Evolutionary conservation across 352 stramenopile genomes (phyloP).

Genomic region (Phytophthora citricola): DNA sequence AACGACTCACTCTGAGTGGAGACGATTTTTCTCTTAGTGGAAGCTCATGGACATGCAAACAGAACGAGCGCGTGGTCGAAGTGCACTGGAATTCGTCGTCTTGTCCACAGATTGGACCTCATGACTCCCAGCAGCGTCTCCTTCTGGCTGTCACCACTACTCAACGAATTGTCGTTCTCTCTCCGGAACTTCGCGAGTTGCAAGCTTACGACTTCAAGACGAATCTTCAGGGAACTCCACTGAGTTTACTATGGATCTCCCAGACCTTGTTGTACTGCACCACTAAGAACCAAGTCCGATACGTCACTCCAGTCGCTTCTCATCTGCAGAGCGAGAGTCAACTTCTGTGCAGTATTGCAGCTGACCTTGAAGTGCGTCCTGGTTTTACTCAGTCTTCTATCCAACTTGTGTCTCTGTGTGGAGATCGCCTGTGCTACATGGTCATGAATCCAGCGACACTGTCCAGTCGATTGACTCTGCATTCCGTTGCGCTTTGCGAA

Average conservation of each 20-base stretch:
- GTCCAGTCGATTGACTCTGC: conserved; percentile 45
- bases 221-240: conserved; percentile 45
- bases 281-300: conserved; percentile 52
- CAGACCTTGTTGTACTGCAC: conserved; percentile 74
- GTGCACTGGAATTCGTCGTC: conserved; percentile 59
- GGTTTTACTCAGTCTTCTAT: conserved; percentile 27
- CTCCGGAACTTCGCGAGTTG: conserved; percentile 41
- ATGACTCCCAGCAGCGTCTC: conserved; percentile 30
- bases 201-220: conserved; percentile 41
- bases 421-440: conserved; percentile 64
- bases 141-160: conserved; percentile 63
- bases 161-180: conserved; percentile 64
- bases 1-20: conserved; percentile 58
- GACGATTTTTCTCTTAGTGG: conserved; percentile 45
- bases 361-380: conserved; percentile 15
- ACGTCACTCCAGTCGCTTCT: conserved; percentile 48
- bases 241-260: conserved; percentile 74
- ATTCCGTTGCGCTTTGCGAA: conserved; percentile 58
- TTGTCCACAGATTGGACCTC: conserved; percentile 18
- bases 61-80: conserved; percentile 55
- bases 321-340: conserved; percentile 18
- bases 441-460: conserved; percentile 49
- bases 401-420: conserved; percentile 54
- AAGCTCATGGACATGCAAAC: conserved; percentile 39
- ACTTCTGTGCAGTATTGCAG: conserved; percentile 38